Base-by-base conservation (phyloP, 805 yeast genomes). In the Starmerella vitae region DNA sequence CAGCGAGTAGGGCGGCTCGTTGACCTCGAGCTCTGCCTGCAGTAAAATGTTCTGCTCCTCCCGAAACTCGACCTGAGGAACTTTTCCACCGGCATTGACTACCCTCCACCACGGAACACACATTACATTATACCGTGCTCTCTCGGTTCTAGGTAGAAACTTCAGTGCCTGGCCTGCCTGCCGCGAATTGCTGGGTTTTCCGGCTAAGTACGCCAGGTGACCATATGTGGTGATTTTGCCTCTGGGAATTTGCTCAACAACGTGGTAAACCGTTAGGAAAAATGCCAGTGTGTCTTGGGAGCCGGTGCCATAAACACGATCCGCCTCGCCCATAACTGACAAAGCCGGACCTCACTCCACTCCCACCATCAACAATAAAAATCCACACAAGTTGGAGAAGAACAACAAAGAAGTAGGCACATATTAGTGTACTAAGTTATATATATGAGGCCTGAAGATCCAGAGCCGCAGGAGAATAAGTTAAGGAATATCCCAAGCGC, bases 21-120 rank as follows among this genome's bases (percentile, higher is more conserved):
- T 53, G 39, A 45, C 57, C 7, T 50, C 51, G 3, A 71, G 70
- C 56, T 80, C 88, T 0, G 45, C 51, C 15, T 55, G 42, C 18
- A 79, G 57, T 34, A 52, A 47, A 5, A 60, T 56, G 9, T 66
- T 64, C 53, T 79, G 88, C 18, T 53, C 47, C 10, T 51, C 46
- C 37, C 70, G 72, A 1, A 70, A 67, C 20, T 56, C 55, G 0
- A 63, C 53, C 53, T 69, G 68, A 4, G 84, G 70, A 2, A 80
- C 74, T 15, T 58, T 62, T 0, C 91, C 91, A 14, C 70, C 58
- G n/a, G 79, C 63, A 19, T 70, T 67, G 8, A 81, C 62, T 1
- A 81, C 80, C 26, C 93, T 59, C 88, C 88, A 80, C 93, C 93
- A 81, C 3, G 88, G 88, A 12, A 79, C 68, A 8, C 60, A 61